Evolutionary conservation across 345 rosid species (phyloP).

Genomic region (Combretum micranthum): DNA sequence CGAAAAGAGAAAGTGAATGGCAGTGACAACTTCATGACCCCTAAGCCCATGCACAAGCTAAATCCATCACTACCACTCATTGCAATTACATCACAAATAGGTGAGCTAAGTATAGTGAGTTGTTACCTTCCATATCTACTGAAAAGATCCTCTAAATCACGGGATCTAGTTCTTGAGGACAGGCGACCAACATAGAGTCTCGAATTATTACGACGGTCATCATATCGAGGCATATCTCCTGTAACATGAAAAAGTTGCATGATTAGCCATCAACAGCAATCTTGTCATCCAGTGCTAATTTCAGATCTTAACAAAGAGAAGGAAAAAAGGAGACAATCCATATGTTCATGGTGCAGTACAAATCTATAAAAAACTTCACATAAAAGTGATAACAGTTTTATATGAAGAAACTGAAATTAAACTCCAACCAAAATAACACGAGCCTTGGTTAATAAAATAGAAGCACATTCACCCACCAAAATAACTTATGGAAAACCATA

Average conservation of each 20-base stretch:
- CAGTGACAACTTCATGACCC: not conserved
- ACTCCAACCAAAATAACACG: too few species aligned
- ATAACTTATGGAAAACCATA: too few species aligned
- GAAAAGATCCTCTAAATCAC: constrained; percentile 65
- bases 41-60: not conserved
- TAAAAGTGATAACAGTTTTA: too few species aligned
- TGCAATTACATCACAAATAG: not conserved
- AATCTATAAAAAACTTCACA: too few species aligned
- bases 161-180: constrained; percentile 55
- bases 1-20: not conserved
- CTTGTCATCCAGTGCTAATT: too few species aligned
- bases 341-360: too few species aligned
- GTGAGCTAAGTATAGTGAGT: not conserved
- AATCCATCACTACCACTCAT: not conserved
- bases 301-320: too few species aligned
- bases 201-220: constrained; percentile 56
- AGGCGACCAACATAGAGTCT: constrained; percentile 77
- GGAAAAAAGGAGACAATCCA: too few species aligned
- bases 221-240: constrained; percentile 63
- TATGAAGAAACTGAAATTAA: too few species aligned
- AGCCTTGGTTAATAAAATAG: too few species aligned
- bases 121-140: constrained; percentile 72
- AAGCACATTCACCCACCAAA: too few species aligned
- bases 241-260: not conserved
- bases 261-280: not conserved